phyloP scores from a whole-genome alignment of 2,329 filamentous ascomycete species.

The Epichloe glyceriae region DNA sequence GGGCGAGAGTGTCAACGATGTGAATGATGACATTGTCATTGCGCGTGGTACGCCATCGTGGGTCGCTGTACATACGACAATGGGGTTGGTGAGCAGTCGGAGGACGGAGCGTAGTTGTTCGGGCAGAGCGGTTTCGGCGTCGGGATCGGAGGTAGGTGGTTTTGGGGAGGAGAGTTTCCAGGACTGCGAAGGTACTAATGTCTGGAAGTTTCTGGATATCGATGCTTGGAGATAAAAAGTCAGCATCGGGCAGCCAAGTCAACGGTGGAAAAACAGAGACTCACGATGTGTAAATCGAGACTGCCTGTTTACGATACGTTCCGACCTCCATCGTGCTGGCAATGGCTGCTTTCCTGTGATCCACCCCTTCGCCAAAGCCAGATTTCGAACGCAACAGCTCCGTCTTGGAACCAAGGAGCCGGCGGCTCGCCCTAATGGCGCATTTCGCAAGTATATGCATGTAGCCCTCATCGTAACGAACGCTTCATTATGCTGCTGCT shows the following conservation, averaged over 20 bases:
- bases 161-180: slow-evolving; percentile 19
- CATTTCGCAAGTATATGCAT: slow-evolving; percentile 10
- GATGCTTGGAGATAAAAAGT: background rate
- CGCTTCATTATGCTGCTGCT: slow-evolving; percentile 6
- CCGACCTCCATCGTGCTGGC: background rate
- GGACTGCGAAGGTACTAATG: slow-evolving; percentile 8
- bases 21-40: slow-evolving; percentile 49
- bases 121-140: slow-evolving; percentile 21
- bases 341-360: slow-evolving; percentile 3
- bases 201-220: slow-evolving; percentile 4
- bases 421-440: slow-evolving; percentile 4
- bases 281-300: background rate
- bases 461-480: slow-evolving; percentile 9
- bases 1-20: slow-evolving; percentile 39
- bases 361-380: background rate
- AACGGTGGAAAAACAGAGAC: background rate
- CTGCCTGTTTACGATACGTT: background rate
- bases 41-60: slow-evolving; percentile 26
- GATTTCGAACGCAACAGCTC: background rate
- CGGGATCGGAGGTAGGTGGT: slow-evolving; percentile 23
- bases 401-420: background rate
- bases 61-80: slow-evolving; percentile 42
- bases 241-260: background rate
- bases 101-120: slow-evolving; percentile 39
- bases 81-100: slow-evolving; percentile 40